A percentile compares a stretch with the other conserved stretches of the same genome.
These are phyloP conservation scores for Penicillium antarcticum DNA, from an alignment of 495 filamentous ascomycete species.

Conservation along the genomic window DNA sequence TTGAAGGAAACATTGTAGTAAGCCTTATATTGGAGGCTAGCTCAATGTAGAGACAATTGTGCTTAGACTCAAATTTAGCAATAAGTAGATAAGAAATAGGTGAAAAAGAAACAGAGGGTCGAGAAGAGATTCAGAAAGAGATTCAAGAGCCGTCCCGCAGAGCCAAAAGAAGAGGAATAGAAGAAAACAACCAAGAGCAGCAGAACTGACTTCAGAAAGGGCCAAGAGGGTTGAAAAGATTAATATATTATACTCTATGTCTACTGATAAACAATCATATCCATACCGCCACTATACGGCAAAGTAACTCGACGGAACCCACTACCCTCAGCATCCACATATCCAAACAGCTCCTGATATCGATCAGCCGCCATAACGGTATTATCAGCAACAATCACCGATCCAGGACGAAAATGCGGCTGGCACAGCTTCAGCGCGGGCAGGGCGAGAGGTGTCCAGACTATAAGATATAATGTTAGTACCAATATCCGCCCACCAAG, in stretches of 20 bases:
- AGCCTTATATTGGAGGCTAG: too few species aligned
- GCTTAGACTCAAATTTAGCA: too few species aligned
- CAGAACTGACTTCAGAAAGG: too few species aligned
- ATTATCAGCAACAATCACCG: conserved; percentile 52
- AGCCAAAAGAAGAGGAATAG: too few species aligned
- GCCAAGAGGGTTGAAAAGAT: background rate
- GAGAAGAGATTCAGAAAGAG: too few species aligned
- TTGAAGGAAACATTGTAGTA: too few species aligned
- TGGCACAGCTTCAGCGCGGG: conserved; percentile 47
- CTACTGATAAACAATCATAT: conserved; percentile 23
- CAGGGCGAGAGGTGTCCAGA: conserved; percentile 52
- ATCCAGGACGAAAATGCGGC: conserved; percentile 41
- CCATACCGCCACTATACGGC: conserved; percentile 19
- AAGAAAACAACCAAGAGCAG: too few species aligned
- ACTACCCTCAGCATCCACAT: conserved; percentile 20
- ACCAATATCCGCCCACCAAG: background rate
- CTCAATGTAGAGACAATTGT: too few species aligned
- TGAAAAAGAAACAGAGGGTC: too few species aligned
- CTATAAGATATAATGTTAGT: conserved; percentile 19
- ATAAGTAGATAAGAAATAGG: too few species aligned
- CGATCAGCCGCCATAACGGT: conserved; percentile 25
- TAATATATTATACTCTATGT: background rate
- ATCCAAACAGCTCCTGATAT: conserved; percentile 37
- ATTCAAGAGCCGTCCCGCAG: too few species aligned
- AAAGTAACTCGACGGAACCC: conserved; percentile 17